A percentile compares a stretch with the other conserved stretches of the same genome.
Conservation (phyloP, 768 basidiomycete genomes). For the Rhizopogon roseolus region DNA sequence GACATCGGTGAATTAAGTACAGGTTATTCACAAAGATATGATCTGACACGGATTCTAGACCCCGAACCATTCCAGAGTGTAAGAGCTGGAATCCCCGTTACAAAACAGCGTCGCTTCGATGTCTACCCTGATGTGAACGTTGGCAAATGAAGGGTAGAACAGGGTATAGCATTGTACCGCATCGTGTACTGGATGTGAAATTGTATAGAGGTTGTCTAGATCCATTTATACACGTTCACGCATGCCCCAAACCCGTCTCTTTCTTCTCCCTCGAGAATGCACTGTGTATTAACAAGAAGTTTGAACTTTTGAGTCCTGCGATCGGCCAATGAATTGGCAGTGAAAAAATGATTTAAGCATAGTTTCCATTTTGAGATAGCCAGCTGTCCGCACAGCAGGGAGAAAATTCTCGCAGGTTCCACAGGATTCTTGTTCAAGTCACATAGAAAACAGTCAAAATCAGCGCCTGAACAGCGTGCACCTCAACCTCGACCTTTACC, state of each 20-base stretch:
- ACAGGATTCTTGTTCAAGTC: constrained; percentile 25
- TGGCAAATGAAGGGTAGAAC: neutral
- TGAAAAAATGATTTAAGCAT: too few relatives aligned
- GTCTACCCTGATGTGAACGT: constrained; percentile 76
- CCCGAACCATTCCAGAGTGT: constrained; percentile 60
- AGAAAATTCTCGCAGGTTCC: constrained; percentile 33
- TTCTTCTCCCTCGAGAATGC: too few relatives aligned
- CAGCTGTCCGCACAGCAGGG: neutral
- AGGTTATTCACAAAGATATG: neutral
- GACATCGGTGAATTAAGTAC: constrained; percentile 63
- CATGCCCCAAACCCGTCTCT: too few relatives aligned
- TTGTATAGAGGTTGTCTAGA: neutral
- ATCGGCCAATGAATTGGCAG: too few relatives aligned
- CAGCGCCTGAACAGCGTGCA: constrained; percentile 7
- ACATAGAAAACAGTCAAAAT: constrained; percentile 17
- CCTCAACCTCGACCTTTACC: constrained; percentile 6
- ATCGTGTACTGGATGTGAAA: too few relatives aligned
- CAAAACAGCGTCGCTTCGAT: constrained; percentile 85
- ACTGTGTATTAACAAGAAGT: too few relatives aligned
- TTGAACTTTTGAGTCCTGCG: too few relatives aligned
- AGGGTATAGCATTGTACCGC: neutral
- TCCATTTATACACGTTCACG: too few relatives aligned
- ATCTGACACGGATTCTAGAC: constrained; percentile 33
- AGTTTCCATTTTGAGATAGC: too few relatives aligned
- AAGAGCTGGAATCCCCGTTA: constrained; percentile 87